phyloP scores from a whole-genome alignment of 2,329 filamentous ascomycete species.

The Phialocephala sp. region DNA sequence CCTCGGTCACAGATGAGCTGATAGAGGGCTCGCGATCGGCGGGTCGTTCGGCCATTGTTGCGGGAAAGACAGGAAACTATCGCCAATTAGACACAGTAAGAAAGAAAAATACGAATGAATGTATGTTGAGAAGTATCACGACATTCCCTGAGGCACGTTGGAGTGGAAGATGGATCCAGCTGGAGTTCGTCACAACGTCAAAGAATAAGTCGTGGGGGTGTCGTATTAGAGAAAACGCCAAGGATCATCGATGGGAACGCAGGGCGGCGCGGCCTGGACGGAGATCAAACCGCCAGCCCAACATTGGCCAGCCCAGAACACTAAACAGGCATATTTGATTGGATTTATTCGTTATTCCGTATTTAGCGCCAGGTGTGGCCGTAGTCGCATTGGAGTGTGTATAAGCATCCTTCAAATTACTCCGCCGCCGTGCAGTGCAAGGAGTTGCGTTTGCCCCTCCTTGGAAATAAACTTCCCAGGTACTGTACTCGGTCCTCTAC shows the following conservation, averaged over 20 bases:
- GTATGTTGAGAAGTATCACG: background rate
- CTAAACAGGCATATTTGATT: background rate
- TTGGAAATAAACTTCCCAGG: background rate
- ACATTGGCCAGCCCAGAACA: background rate
- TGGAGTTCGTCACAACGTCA: background rate
- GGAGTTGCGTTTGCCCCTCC: background rate
- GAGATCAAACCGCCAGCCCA: constrained; percentile 1
- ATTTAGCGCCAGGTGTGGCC: background rate
- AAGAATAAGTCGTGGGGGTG: background rate
- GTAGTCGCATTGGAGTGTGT: background rate
- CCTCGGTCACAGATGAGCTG: constrained; percentile 39
- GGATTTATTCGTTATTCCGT: background rate
- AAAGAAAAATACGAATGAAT: constrained; percentile 6
- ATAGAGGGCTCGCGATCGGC: constrained; percentile 35
- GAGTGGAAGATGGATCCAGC: background rate
- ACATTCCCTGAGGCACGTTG: background rate
- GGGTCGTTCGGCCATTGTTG: constrained; percentile 37
- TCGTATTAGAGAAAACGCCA: constrained; percentile 1
- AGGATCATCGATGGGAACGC: background rate
- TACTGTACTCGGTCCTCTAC: background rate
- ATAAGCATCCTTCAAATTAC: background rate
- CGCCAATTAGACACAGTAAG: constrained; percentile 1
- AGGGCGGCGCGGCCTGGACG: constrained; percentile 3
- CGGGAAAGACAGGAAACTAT: constrained; percentile 16
- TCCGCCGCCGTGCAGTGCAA: too few species aligned